These are phyloP conservation scores for Hyaloscypha bicolor DNA, from an alignment of 495 filamentous ascomycete species.

Conservation along the genomic window DNA sequence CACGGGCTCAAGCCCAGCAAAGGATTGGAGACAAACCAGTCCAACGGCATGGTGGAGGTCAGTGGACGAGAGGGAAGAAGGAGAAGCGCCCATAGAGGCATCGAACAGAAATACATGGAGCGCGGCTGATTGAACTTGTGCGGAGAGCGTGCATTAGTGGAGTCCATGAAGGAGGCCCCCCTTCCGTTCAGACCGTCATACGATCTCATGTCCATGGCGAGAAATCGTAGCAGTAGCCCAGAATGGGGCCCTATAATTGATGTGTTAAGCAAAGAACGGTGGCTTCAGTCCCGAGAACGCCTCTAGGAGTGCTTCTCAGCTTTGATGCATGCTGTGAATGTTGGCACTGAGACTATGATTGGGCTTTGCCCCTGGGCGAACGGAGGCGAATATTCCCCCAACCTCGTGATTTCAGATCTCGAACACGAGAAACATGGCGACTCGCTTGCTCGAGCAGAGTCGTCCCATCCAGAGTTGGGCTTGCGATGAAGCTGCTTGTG, in stretches of 20 bases:
- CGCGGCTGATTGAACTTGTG: conserved; percentile 3
- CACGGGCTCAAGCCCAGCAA: conserved; percentile 11
- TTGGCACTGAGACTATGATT: neutral
- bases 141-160: neutral
- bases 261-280: neutral
- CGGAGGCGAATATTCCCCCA: neutral
- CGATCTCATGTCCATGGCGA: neutral
- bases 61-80: conserved; percentile 8
- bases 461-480: neutral
- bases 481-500: neutral
- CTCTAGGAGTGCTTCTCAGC: neutral
- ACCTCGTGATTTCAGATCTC: neutral
- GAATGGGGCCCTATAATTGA: neutral
- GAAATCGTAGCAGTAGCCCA: neutral
- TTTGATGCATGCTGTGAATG: neutral
- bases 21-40: conserved; percentile 1
- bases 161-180: neutral
- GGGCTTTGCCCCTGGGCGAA: neutral
- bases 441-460: neutral
- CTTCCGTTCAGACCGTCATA: neutral
- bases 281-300: neutral
- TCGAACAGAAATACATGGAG: conserved; percentile 20
- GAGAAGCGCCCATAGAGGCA: conserved; percentile 7
- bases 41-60: conserved; percentile 8
- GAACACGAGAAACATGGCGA: neutral